These are phyloP conservation scores for Raphanus sativus DNA, from an alignment of 345 rosid species.

Conservation along the genomic window DNA sequence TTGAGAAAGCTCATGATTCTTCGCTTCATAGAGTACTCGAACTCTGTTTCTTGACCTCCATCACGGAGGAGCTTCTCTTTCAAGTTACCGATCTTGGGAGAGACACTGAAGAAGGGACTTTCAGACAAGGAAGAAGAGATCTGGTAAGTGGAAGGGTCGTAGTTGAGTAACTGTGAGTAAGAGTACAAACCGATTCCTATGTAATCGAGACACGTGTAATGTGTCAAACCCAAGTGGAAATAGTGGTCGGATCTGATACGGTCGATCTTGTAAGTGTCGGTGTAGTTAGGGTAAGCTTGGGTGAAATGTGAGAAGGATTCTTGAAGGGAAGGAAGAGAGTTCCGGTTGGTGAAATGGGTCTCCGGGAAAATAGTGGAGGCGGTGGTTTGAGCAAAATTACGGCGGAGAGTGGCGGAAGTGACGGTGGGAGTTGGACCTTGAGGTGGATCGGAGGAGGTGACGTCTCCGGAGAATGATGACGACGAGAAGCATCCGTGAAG, in stretches of 20 bases:
- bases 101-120: constrained; percentile 78
- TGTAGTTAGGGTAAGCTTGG: constrained; percentile 62
- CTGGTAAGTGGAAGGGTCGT: constrained; percentile 43
- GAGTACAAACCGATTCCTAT: constrained; percentile 88
- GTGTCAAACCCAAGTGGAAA: constrained; percentile 59
- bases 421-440: constrained; percentile 38
- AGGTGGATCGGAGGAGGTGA: constrained; percentile 40
- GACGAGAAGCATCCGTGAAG: constrained; percentile 65
- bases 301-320: constrained; percentile 64
- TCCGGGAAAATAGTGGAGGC: constrained; percentile 67
- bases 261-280: constrained; percentile 57
- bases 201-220: constrained; percentile 86
- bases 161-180: constrained; percentile 61
- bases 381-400: constrained; percentile 59
- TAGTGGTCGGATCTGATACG: constrained; percentile 66
- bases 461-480: constrained; percentile 30
- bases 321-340: constrained; percentile 71
- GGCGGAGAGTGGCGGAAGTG: constrained; percentile 64
- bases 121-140: constrained; percentile 48
- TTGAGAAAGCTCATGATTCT: constrained; percentile 76
- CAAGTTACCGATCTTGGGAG: constrained; percentile 72
- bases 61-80: constrained; percentile 81
- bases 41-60: constrained; percentile 64
- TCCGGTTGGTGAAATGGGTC: constrained; percentile 69
- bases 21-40: constrained; percentile 70